These are phyloP conservation scores for Leucosporidium creatinivorum DNA, from an alignment of 768 basidiomycete genomes.

Conservation along the genomic window DNA sequence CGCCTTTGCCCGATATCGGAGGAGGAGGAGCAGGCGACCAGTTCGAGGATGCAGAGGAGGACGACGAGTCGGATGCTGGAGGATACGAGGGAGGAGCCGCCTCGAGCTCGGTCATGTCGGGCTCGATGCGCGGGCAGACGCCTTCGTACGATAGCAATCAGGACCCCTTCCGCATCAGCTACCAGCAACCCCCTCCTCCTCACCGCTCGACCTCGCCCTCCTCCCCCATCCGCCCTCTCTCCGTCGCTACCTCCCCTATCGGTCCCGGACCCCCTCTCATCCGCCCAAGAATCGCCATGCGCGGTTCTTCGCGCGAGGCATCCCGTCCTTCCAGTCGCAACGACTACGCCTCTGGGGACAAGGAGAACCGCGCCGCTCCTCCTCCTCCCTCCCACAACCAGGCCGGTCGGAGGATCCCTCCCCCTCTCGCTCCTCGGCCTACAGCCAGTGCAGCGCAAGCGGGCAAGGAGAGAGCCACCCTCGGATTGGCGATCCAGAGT, in stretches of 20 bases:
- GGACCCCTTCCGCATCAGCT: too few species aligned
- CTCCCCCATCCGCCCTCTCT: conserved; percentile 2
- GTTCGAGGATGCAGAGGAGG: conserved; percentile 37
- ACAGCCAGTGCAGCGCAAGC: not conserved
- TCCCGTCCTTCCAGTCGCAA: not conserved
- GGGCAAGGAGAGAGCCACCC: not conserved
- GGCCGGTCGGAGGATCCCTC: not conserved
- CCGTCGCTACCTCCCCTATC: not conserved
- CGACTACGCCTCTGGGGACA: conserved; percentile 12
- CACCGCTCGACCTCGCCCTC: conserved; percentile 22
- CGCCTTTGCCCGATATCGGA: not conserved
- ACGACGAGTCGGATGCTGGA: conserved; percentile 32
- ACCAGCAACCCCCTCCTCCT: too few species aligned
- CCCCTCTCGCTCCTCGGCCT: conserved; percentile 10
- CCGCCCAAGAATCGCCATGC: conserved; percentile 14
- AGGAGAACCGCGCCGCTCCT: conserved; percentile 24
- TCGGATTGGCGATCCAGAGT: conserved; percentile 10
- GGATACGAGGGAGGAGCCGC: not conserved
- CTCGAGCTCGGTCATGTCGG: too few species aligned
- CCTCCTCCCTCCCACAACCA: not conserved
- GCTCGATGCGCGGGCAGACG: too few species aligned
- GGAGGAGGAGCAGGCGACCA: conserved; percentile 19
- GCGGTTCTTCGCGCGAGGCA: conserved; percentile 14
- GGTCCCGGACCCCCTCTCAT: conserved; percentile 7
- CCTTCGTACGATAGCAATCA: too few species aligned